Percentiles rank a stretch among this genome's conserved stretches.
Evolutionary conservation across 345 rosid species (phyloP).

Genomic region (Euphorbia pulcherrima): DNA sequence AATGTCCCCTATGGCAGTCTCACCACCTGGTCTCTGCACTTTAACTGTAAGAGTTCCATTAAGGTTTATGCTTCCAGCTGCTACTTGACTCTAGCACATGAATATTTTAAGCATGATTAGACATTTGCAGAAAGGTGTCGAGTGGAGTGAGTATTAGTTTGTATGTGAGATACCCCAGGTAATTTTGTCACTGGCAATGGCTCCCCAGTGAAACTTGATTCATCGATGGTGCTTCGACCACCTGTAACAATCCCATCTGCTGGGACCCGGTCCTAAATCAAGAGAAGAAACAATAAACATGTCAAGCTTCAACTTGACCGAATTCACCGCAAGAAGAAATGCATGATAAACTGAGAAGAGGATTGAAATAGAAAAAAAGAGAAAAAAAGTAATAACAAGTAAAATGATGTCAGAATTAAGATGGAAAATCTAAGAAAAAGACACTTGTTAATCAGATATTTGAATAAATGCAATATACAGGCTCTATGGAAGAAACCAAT

Average conservation of each 20-base stretch:
- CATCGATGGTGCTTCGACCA: conserved; percentile 90
- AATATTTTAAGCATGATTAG: conserved; percentile 19
- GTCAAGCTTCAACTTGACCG: conserved; percentile 7
- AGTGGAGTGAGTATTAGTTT: conserved; percentile 10
- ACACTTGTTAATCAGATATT: conserved; percentile 13
- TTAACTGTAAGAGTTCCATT: conserved; percentile 90
- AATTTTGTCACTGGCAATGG: conserved; percentile 90
- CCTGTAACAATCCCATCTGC: conserved; percentile 90
- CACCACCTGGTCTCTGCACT: conserved; percentile 93
- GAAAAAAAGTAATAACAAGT: not conserved
- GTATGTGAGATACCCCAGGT: conserved; percentile 56
- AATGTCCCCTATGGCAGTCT: conserved; percentile 89
- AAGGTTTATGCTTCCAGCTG: conserved; percentile 90
- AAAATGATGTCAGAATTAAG: not conserved
- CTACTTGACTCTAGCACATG: conserved; percentile 72
- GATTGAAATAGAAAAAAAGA: not conserved
- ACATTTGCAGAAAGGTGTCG: conserved; percentile 1
- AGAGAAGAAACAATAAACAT: conserved; percentile 11
- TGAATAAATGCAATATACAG: conserved; percentile 7
- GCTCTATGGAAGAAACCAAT: conserved; percentile 18
- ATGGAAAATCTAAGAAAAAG: not conserved
- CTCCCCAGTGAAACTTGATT: conserved; percentile 97
- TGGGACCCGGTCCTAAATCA: conserved; percentile 77
- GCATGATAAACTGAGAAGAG: not conserved
- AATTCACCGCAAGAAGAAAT: not conserved